Conservation (phyloP, 2,329 filamentous ascomycete genomes). For the Bipolaris sorokiniana region DNA sequence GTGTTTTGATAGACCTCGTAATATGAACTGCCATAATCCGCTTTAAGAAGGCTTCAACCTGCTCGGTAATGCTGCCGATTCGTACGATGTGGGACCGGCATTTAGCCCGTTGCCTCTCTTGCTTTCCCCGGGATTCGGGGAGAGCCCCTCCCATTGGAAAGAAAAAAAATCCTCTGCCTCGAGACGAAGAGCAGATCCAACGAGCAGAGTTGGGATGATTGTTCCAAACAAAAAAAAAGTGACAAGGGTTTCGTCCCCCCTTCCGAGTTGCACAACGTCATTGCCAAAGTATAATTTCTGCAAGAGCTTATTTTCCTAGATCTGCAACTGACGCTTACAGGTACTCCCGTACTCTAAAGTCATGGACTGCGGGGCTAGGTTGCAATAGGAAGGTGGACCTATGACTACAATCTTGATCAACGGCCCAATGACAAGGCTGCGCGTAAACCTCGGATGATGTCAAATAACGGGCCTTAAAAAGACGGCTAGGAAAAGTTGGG, state of each 20-base stretch:
- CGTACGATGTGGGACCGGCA: slow-evolving; percentile 19
- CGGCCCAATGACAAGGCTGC: background rate
- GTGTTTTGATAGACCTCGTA: background rate
- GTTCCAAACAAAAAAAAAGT: too few relatives aligned
- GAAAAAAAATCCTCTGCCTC: background rate
- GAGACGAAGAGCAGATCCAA: background rate
- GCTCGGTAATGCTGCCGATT: slow-evolving; percentile 21
- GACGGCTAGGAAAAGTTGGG: background rate
- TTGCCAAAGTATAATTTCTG: background rate
- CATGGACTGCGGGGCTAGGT: background rate
- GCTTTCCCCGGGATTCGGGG: too few relatives aligned
- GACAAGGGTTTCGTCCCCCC: too few relatives aligned
- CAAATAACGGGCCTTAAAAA: background rate
- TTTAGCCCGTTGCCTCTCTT: slow-evolving; percentile 11
- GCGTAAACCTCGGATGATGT: background rate
- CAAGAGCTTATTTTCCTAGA: background rate
- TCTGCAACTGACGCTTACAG: background rate
- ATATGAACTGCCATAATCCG: background rate
- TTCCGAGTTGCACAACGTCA: background rate
- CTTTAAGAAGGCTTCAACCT: slow-evolving; percentile 3
- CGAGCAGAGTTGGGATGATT: background rate
- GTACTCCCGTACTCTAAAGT: background rate
- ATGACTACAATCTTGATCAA: background rate
- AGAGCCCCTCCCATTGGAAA: background rate
- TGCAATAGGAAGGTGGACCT: background rate